Conservation (phyloP, 2,329 filamentous ascomycete genomes). For the Pestalotiopsis sp. region DNA sequence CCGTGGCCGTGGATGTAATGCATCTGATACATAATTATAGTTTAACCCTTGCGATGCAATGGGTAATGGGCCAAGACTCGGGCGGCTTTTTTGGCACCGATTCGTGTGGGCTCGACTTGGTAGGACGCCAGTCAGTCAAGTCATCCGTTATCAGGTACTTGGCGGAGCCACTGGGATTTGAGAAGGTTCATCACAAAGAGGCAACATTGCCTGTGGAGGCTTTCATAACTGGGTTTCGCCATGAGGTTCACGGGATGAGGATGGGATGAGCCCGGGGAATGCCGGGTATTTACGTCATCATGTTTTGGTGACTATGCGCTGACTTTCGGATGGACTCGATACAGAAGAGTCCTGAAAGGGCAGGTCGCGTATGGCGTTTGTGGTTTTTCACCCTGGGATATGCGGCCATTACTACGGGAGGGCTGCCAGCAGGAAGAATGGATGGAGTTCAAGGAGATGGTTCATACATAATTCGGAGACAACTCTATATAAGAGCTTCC, state of each 20-base stretch:
- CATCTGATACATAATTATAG: background rate
- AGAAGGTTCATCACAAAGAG: background rate
- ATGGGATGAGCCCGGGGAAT: background rate
- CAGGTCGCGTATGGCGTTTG: background rate
- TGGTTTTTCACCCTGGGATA: background rate
- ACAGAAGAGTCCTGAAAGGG: background rate
- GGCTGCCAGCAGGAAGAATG: background rate
- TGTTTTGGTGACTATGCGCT: background rate
- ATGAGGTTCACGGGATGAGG: background rate
- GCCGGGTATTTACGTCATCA: background rate
- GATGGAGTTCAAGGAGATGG: background rate
- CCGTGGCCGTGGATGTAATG: constrained; percentile 3
- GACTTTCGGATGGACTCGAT: background rate
- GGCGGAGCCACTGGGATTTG: background rate
- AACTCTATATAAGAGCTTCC: background rate
- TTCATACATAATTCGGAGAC: background rate
- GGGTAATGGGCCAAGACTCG: background rate
- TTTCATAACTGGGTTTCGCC: background rate
- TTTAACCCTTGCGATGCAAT: background rate
- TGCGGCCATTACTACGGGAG: no score
- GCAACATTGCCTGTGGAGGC: background rate
- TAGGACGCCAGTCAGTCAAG: background rate
- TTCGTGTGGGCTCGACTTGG: background rate
- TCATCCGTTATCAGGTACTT: background rate
- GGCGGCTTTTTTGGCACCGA: background rate